Percentiles rank a stretch among this genome's conserved stretches.
These are phyloP conservation scores for Dactylellina haptotyla DNA, from an alignment of 2,329 filamentous ascomycete species.

Conservation along the genomic window DNA sequence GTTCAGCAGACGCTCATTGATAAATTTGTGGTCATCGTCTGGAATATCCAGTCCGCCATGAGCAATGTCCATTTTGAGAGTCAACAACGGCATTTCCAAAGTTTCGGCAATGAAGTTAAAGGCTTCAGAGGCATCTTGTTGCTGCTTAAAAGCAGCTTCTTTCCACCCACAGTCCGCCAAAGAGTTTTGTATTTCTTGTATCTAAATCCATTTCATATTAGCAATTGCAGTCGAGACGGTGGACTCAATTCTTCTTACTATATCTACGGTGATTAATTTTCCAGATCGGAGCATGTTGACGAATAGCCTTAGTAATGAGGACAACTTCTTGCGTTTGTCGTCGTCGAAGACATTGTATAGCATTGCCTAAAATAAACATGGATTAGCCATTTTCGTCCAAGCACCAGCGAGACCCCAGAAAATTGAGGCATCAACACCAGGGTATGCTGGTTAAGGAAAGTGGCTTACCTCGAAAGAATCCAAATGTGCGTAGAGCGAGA, in stretches of 20 bases:
- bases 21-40: slow-evolving; percentile 90
- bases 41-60: slow-evolving; percentile 86
- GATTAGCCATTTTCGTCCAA: not conserved
- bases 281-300: slow-evolving; percentile 90
- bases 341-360: slow-evolving; percentile 81
- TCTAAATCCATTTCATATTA: slow-evolving; percentile 65
- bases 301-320: slow-evolving; percentile 84
- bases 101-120: slow-evolving; percentile 94
- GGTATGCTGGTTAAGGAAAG: slow-evolving; percentile 1
- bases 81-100: slow-evolving; percentile 84
- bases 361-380: slow-evolving; percentile 66
- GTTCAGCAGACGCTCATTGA: slow-evolving; percentile 89
- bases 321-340: slow-evolving; percentile 76
- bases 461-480: slow-evolving; percentile 81
- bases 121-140: slow-evolving; percentile 95
- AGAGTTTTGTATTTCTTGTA: slow-evolving; percentile 81
- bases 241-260: slow-evolving; percentile 66
- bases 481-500: slow-evolving; percentile 92
- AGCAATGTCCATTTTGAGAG: slow-evolving; percentile 92
- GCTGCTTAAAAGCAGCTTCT: slow-evolving; percentile 78
- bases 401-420: not conserved
- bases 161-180: slow-evolving; percentile 88
- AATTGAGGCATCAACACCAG: slow-evolving; percentile 13
- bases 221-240: not conserved
- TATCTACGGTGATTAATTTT: slow-evolving; percentile 82